Conservation (phyloP, 1,139 yeast species). For the Blastobotrys serpentis region DNA sequence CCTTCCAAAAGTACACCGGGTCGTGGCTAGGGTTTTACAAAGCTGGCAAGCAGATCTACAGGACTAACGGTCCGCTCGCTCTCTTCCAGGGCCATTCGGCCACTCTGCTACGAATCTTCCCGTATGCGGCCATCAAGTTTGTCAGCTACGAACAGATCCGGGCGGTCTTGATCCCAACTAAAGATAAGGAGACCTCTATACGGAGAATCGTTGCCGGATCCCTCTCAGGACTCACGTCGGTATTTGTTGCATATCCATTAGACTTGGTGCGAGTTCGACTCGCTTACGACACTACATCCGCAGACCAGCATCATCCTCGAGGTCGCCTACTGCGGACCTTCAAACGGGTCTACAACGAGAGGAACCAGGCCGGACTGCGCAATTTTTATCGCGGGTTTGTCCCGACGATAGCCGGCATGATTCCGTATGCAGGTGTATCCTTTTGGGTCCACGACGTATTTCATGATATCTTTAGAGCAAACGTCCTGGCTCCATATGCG, state of each 20-base stretch:
- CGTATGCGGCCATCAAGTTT: conserved; percentile 95
- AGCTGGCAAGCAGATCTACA: conserved; percentile 69
- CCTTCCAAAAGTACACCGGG: conserved; percentile 76
- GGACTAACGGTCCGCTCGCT: conserved; percentile 73
- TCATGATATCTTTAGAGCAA: conserved; percentile 76
- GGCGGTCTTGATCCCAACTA: conserved; percentile 70
- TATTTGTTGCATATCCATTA: conserved; percentile 86
- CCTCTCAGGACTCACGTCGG: conserved; percentile 78
- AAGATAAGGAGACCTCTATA: conserved; percentile 70
- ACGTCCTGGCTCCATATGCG: conserved; percentile 10
- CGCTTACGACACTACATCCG: conserved; percentile 71
- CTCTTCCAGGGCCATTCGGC: conserved; percentile 95
- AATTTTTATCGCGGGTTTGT: conserved; percentile 90
- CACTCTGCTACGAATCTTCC: conserved; percentile 84
- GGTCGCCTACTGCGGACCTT: conserved; percentile 61
- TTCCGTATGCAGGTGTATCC: conserved; percentile 97
- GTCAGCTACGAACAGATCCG: conserved; percentile 97
- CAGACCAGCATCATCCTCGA: conserved; percentile 18
- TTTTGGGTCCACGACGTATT: conserved; percentile 89
- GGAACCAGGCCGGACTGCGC: conserved; percentile 25
- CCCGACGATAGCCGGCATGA: conserved; percentile 93
- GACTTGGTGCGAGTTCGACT: conserved; percentile 87
- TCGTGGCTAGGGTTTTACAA: conserved; percentile 69
- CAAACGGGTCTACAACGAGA: conserved; percentile 57
- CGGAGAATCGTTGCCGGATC: conserved; percentile 89